A percentile compares a stretch with the other conserved stretches of the same genome.
These are phyloP conservation scores for Coffea eugenioides DNA, from an alignment of 257 asterid genomes.

Conservation along the genomic window DNA sequence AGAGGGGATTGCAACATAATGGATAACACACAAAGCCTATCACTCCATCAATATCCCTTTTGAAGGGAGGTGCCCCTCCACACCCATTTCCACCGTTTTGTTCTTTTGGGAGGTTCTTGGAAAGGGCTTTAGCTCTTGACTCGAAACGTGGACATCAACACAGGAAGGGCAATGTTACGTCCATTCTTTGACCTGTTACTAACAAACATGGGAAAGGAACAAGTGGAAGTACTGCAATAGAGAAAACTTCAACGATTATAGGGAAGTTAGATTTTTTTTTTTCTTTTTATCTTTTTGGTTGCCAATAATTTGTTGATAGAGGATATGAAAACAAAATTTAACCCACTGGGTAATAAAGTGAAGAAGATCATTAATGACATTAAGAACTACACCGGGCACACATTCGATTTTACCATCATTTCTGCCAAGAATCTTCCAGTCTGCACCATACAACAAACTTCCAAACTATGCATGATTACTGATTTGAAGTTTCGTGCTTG, in stretches of 20 bases:
- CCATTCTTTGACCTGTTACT: background rate
- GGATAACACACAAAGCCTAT: conserved; percentile 22
- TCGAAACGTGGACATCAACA: conserved; percentile 11
- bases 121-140: background rate
- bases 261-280: background rate
- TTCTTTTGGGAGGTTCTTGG: background rate
- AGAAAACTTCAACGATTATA: background rate
- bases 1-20: conserved; percentile 1
- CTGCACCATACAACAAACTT: conserved; percentile 7
- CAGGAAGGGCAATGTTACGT: background rate
- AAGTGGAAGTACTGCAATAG: background rate
- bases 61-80: background rate
- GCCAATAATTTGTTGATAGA: background rate
- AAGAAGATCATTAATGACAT: background rate
- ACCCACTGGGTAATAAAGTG: background rate
- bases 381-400: background rate
- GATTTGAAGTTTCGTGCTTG: conserved; percentile 11
- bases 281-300: too few relatives aligned
- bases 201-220: conserved; percentile 8
- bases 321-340: background rate
- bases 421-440: conserved; percentile 9
- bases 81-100: background rate
- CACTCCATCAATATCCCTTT: conserved; percentile 23
- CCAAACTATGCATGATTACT: conserved; percentile 18
- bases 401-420: conserved; percentile 15